Base-by-base conservation (phyloP, 768 basidiomycete genomes). In the Agaricus subrufescens region DNA sequence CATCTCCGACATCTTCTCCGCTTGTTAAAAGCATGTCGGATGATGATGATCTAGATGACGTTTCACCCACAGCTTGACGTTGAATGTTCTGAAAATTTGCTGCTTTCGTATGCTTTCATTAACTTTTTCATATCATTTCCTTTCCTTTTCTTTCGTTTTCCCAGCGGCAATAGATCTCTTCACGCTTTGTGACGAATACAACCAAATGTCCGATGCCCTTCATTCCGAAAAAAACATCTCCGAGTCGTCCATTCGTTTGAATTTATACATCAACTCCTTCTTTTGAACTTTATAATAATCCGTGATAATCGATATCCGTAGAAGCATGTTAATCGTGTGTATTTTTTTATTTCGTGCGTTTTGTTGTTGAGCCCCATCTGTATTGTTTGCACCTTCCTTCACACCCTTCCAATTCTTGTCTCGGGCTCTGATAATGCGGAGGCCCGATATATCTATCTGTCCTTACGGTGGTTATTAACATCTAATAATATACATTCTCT, bases 41-140 rank as follows among this genome's bases (percentile, higher is more conserved):
- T 29, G 12, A 58, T 30, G 62, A 63, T 40, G 60, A 65, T 56
- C 40, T 31, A 46, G 55, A 45, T 50, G 55, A 56, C 46, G 48
- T 25, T 26, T 31, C 26, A 50, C 37, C 48, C 14, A 25, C 47
- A 37, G 50, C 40, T 6, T 10, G 42, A 48, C 55, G 55, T 38
- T 31, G 40, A 56, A 26, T 30, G 19, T 46, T 56, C 7, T 34
- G 34, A 34, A 34, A 34, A 34, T 34, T 7, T 34, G 34, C 34
- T 34, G 34, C 52, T 38, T 29, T 49, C 26, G 38, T 27, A 34
- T 54, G 44, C 31, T 39, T 19, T 19, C 19, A 19, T 19, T 19
- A 19, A 19, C 19, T 19, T 19, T 19, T 19, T 19, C 19, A 19
- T 19, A 37, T 50, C 43, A 46, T 19, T 25, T 48, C 30, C 46